Evolutionary conservation across 2,329 filamentous ascomycete species (phyloP).

Genomic region (Monosporascus cannonballus): DNA sequence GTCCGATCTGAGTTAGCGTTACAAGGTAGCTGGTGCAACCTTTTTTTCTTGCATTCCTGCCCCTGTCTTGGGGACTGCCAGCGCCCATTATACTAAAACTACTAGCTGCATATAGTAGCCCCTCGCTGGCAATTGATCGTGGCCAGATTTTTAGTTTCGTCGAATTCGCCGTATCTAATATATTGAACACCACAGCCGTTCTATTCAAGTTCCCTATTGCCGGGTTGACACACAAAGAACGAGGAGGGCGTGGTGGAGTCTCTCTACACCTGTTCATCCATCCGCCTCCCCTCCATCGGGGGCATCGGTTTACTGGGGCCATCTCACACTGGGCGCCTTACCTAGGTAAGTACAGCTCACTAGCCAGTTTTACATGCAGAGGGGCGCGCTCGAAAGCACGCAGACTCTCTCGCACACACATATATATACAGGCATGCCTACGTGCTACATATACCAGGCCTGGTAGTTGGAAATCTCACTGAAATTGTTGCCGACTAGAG

Average conservation of each 20-base stretch:
- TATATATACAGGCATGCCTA: neutral
- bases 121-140: neutral
- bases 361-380: too few relatives aligned
- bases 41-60: neutral
- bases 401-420: neutral
- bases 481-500: neutral
- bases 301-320: neutral
- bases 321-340: too few relatives aligned
- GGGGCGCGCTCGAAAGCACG: too few relatives aligned
- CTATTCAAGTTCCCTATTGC: neutral
- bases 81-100: neutral
- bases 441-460: neutral
- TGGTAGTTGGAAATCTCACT: neutral
- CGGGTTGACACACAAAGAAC: neutral
- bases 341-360: too few relatives aligned
- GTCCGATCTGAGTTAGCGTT: neutral
- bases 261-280: neutral
- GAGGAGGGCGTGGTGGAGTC: neutral
- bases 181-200: neutral
- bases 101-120: neutral
- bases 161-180: neutral
- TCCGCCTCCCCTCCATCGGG: neutral
- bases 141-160: neutral
- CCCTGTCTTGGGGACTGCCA: neutral
- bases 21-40: neutral